Conservation (phyloP, 805 yeast species). For the Dipodascus geniculatus region DNA sequence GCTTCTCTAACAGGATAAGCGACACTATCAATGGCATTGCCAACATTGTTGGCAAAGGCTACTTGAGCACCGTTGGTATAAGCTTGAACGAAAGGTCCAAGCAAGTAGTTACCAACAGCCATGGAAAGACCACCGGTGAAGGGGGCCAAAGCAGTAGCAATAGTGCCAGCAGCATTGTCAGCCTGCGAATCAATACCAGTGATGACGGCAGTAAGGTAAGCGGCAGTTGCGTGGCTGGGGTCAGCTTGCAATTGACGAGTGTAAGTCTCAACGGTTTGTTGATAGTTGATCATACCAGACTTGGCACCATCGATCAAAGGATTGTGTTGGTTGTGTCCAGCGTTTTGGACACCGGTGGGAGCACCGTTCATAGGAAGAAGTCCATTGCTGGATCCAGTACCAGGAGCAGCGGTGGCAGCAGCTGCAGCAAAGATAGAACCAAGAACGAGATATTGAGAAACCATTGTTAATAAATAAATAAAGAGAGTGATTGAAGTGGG, state of each 20-base stretch:
- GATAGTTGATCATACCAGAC: conserved; percentile 13
- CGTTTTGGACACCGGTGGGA: background rate
- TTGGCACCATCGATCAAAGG: conserved; percentile 5
- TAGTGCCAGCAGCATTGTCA: background rate
- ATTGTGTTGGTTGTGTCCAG: background rate
- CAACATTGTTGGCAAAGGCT: background rate
- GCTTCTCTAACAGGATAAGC: background rate
- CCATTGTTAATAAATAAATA: background rate
- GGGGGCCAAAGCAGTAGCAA: conserved; percentile 1
- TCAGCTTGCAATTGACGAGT: background rate
- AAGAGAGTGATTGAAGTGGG: background rate
- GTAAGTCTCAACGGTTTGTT: conserved; percentile 9
- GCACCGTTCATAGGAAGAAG: background rate
- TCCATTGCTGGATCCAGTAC: background rate
- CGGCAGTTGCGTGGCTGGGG: background rate
- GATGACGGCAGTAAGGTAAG: background rate
- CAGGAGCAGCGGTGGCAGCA: background rate
- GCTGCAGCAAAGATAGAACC: background rate
- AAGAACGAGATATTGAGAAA: background rate
- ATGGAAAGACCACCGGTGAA: background rate
- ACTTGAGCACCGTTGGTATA: background rate
- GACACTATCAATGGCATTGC: background rate
- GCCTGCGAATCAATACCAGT: background rate
- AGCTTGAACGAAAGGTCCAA: background rate
- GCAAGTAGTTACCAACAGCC: background rate